A percentile compares a stretch with the other conserved stretches of the same genome.
phyloP scores from a whole-genome alignment of 371 early-diverging fungal species.

The Haplosporangium sp. region DNA sequence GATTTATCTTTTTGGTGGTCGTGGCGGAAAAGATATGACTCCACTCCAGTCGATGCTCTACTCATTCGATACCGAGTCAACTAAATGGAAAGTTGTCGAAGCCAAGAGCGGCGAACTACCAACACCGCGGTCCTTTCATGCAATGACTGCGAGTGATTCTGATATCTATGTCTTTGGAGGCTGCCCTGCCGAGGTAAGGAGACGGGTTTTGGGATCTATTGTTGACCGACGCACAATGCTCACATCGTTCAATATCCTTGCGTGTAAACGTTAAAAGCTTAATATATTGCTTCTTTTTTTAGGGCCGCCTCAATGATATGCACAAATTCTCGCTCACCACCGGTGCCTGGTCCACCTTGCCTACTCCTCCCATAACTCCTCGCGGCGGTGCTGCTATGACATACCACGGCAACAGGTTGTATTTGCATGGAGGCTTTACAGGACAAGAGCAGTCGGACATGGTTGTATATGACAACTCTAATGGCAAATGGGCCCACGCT shows the following conservation, averaged over 20 bases:
- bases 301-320: conserved; percentile 29
- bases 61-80: conserved; percentile 13
- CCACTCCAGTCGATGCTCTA: conserved; percentile 16
- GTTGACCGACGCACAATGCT: too few relatives aligned
- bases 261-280: background rate
- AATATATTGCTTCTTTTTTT: background rate
- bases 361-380: conserved; percentile 21
- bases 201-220: background rate
- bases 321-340: conserved; percentile 14
- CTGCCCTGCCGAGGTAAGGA: conserved; percentile 26
- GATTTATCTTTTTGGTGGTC: conserved; percentile 27
- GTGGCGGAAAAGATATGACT: conserved; percentile 27
- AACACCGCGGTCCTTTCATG: conserved; percentile 20
- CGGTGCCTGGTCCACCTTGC: conserved; percentile 12
- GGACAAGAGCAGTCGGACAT: conserved; percentile 23
- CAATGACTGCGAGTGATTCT: conserved; percentile 21
- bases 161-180: conserved; percentile 36
- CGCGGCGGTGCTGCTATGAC: conserved; percentile 32
- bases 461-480: conserved; percentile 14
- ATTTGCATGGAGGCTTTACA: conserved; percentile 26
- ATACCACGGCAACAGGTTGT: conserved; percentile 18
- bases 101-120: conserved; percentile 12
- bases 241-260: background rate
- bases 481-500: conserved; percentile 8
- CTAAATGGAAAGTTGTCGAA: conserved; percentile 12